Base-by-base conservation (phyloP, 225 moss, liverwort and hornwort genomes). In the Pseudisothecium myosuroides region DNA sequence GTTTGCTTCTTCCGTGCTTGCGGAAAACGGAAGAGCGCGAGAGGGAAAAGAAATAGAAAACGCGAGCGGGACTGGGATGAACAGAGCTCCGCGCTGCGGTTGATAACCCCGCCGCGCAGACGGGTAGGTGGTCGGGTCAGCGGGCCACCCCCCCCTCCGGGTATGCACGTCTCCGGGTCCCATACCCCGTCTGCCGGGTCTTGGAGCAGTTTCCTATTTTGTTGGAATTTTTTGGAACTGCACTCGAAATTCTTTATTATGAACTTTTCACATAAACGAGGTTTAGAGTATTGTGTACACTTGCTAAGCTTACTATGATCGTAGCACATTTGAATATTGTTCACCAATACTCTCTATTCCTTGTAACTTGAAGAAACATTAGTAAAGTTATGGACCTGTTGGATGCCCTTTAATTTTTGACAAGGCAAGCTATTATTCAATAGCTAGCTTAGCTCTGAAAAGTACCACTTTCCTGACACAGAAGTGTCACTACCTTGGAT, bases 101-200 rank as follows among this genome's bases (percentile, higher is more conserved):
- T 32, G 60, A 43, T 20, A 45, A 32, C 81, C 45, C n/a, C n/a
- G n/a, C n/a, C 45, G 32, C 14, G 34, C 15, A 4, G 22, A 10
- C 81, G 47, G 81, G 81, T 81, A 62, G 12, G 5, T 5, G 5
- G 29, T 41, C 20, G 9, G 41, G 43, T 31, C 59, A 37, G 17
- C 80, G 18, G 14, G 24, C 3, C 17, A 6, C 55, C 5, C 11
- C 37, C 28, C 18, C 11, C 2, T 6, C 24, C 37, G 55, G 3
- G 55, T 37, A 26, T 24, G 37, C 37, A 3, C 2, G n/a, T 4
- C n/a, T 11, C 20, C 0, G 1, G 15, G 11, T 7, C 16, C n/a
- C 37, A 11, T n/a, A n/a, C 55, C 78, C 52, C 14, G 23, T 23
- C 36, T 23, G 3, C 22, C 50, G 54, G 76, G 36, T 76, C 76